These are phyloP conservation scores for Starmerella scarabaei DNA, from an alignment of 805 yeast species.

Conservation along the genomic window DNA sequence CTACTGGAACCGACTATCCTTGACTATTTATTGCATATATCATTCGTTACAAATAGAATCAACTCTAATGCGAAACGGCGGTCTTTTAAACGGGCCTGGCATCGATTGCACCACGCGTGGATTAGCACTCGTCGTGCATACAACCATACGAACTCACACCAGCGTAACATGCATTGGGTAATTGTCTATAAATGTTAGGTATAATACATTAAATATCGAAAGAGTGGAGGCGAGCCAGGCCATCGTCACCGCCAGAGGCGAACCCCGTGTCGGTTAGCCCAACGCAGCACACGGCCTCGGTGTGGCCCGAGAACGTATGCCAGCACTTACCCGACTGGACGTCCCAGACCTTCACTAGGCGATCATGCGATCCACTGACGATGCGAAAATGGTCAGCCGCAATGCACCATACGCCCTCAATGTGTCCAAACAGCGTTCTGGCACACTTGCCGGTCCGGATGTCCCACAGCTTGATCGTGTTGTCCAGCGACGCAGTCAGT, in stretches of 20 bases:
- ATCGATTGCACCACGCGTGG: too few species aligned
- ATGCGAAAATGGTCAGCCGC: conserved; percentile 93
- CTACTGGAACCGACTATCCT: too few species aligned
- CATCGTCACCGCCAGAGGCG: conserved; percentile 83
- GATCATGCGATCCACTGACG: conserved; percentile 89
- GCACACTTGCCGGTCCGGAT: conserved; percentile 75
- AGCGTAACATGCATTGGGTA: too few species aligned
- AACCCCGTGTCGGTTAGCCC: conserved; percentile 80
- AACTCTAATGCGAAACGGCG: too few species aligned
- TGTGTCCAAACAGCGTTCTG: conserved; percentile 92
- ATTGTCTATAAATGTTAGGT: too few species aligned
- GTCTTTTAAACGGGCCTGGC: too few species aligned
- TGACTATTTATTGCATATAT: too few species aligned
- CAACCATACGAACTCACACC: too few species aligned
- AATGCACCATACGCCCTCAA: conserved; percentile 96
- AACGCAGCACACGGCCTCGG: conserved; percentile 45
- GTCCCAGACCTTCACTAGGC: conserved; percentile 87
- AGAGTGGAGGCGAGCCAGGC: conserved; percentile 70
- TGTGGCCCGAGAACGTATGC: conserved; percentile 76
- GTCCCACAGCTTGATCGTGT: conserved; percentile 89
- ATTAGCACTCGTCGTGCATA: too few species aligned
- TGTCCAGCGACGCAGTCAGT: conserved; percentile 77
- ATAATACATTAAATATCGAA: conserved; percentile 37
- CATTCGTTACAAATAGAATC: too few species aligned
- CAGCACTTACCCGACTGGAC: conserved; percentile 85